Percentiles rank a stretch among this genome's conserved stretches.
phyloP scores from a whole-genome alignment of 202 grass and related monocot species.

The Carex arenaria region DNA sequence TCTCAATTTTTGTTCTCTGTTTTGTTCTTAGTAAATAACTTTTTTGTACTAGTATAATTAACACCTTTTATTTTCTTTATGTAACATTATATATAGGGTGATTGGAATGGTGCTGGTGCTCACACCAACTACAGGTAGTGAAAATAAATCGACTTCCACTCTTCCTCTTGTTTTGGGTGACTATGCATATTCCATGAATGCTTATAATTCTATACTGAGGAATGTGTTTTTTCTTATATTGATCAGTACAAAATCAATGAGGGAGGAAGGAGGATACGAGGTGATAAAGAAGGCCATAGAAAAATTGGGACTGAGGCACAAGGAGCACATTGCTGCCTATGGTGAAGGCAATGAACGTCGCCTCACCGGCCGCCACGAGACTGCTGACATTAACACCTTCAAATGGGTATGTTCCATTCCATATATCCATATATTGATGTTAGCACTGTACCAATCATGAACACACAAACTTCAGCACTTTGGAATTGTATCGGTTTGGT shows the following conservation, averaged over 20 bases:
- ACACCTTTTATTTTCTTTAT: neutral
- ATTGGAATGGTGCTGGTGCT: constrained; percentile 87
- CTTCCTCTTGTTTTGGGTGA: neutral
- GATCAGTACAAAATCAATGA: constrained; percentile 74
- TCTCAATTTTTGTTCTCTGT: neutral
- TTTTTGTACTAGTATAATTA: neutral
- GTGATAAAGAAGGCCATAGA: constrained; percentile 78
- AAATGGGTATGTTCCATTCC: constrained; percentile 43
- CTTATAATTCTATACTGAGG: neutral
- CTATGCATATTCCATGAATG: neutral
- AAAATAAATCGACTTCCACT: neutral
- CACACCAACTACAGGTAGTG: constrained; percentile 78
- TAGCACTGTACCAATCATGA: neutral
- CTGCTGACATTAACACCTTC: constrained; percentile 89
- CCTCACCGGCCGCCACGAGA: constrained; percentile 84
- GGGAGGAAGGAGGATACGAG: constrained; percentile 60
- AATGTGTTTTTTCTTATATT: neutral
- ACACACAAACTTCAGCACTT: neutral
- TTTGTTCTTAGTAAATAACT: neutral
- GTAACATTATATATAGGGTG: constrained; percentile 30
- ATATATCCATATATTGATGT: neutral
- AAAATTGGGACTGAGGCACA: constrained; percentile 56
- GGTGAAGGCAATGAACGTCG: constrained; percentile 90
- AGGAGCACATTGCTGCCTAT: constrained; percentile 78
- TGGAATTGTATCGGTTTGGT: neutral